phyloP scores from a whole-genome alignment of 176 grass and related monocot genomes.

The Rhynchospora pubera region DNA sequence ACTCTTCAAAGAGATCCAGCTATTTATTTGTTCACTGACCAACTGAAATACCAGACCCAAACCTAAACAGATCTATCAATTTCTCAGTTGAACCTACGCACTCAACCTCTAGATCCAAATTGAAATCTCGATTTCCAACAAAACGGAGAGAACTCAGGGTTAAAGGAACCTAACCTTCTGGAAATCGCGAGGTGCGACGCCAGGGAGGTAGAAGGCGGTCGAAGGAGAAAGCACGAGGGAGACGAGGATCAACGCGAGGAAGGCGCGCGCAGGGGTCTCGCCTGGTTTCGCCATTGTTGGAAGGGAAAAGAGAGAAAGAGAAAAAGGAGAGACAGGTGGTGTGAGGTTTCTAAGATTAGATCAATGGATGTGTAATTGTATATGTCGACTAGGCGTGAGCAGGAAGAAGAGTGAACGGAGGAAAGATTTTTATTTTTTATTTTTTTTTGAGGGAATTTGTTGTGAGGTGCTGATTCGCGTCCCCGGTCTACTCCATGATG shows the following conservation, averaged over 20 bases:
- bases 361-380: slow-evolving; percentile 20
- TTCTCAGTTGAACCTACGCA: background rate
- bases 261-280: slow-evolving; percentile 1
- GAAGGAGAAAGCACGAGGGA: slow-evolving; percentile 13
- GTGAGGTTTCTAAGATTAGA: background rate
- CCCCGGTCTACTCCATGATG: background rate
- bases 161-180: slow-evolving; percentile 23
- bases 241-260: slow-evolving; percentile 10
- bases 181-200: slow-evolving; percentile 43
- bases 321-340: too few species aligned
- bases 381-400: slow-evolving; percentile 1
- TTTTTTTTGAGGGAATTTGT: background rate
- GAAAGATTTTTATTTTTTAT: background rate
- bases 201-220: slow-evolving; percentile 39
- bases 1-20: slow-evolving; percentile 1
- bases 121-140: background rate
- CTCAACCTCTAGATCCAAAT: background rate
- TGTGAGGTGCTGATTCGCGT: background rate
- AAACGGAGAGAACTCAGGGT: background rate
- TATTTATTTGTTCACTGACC: slow-evolving; percentile 13
- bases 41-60: slow-evolving; percentile 14
- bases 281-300: slow-evolving; percentile 19
- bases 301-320: background rate
- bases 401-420: background rate
- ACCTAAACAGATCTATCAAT: slow-evolving; percentile 19